A percentile compares a stretch with the other conserved stretches of the same genome.
Conservation (phyloP, 1,284 basidiomycete genomes). For the Tylopilus orsonianus region DNA sequence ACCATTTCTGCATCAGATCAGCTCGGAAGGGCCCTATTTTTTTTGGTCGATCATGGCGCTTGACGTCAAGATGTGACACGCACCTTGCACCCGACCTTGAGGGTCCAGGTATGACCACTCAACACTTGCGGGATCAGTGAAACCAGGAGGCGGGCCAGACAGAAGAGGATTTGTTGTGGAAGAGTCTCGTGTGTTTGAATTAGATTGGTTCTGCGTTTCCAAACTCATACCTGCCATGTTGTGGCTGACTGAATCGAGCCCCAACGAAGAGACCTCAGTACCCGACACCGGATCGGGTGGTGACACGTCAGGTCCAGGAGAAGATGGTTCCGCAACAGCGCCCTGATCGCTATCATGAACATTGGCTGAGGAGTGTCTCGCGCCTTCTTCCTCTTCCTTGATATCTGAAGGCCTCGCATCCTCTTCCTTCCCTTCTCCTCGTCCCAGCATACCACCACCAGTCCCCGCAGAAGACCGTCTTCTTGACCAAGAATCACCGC, state of each 20-base stretch:
- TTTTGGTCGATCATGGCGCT: conserved; percentile 8
- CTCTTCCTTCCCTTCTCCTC: conserved; percentile 42
- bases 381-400: conserved; percentile 59
- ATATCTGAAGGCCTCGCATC: conserved; percentile 46
- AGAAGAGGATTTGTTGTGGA: conserved; percentile 21
- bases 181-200: conserved; percentile 10
- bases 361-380: conserved; percentile 19
- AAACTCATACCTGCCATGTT: conserved; percentile 21
- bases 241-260: conserved; percentile 7
- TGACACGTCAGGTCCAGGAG: conserved; percentile 11
- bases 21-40: conserved; percentile 84
- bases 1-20: conserved; percentile 95
- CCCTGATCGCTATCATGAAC: conserved; percentile 7
- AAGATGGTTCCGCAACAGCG: conserved; percentile 11
- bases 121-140: conserved; percentile 62
- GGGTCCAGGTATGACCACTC: conserved; percentile 95
- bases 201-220: conserved; percentile 12
- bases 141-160: conserved; percentile 44
- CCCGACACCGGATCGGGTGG: conserved; percentile 6
- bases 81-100: conserved; percentile 86
- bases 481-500: conserved; percentile 66
- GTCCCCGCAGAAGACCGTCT: conserved; percentile 58
- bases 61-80: conserved; percentile 14
- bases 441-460: conserved; percentile 33
- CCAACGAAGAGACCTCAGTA: conserved; percentile 13